Conservation (phyloP, 805 yeast species). For the Starmerella khaoyaiensis region DNA sequence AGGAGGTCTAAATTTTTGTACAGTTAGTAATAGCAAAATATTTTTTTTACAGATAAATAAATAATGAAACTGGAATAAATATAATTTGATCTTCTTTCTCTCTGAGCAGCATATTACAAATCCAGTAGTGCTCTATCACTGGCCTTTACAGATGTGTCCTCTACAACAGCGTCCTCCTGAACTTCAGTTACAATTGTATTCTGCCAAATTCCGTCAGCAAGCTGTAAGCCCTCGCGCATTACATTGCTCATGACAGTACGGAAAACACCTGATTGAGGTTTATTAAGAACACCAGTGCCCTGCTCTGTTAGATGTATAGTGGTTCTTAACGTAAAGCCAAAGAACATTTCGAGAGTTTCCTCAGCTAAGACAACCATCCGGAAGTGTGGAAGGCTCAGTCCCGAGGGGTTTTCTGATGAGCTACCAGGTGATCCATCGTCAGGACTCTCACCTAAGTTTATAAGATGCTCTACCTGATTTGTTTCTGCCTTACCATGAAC, state of each 20-base stretch:
- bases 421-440: neutral
- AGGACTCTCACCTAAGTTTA: constrained; percentile 25
- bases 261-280: constrained; percentile 40
- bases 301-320: constrained; percentile 47
- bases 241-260: constrained; percentile 84
- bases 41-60: too few species aligned
- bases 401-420: neutral
- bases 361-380: constrained; percentile 91
- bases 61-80: neutral
- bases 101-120: constrained; percentile 6
- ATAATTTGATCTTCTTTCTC: constrained; percentile 1
- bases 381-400: constrained; percentile 44
- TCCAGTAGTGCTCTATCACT: constrained; percentile 28
- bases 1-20: neutral
- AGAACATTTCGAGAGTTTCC: constrained; percentile 79
- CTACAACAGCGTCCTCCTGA: constrained; percentile 23
- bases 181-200: constrained; percentile 48
- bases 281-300: constrained; percentile 34
- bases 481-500: constrained; percentile 25
- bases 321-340: constrained; percentile 52
- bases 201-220: constrained; percentile 77
- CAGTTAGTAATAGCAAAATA: neutral
- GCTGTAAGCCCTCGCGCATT: constrained; percentile 82
- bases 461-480: constrained; percentile 9
- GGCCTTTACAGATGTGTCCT: constrained; percentile 24